Evolutionary conservation across 306 rosid species (phyloP).

Genomic region (Quercus engelmannii): DNA sequence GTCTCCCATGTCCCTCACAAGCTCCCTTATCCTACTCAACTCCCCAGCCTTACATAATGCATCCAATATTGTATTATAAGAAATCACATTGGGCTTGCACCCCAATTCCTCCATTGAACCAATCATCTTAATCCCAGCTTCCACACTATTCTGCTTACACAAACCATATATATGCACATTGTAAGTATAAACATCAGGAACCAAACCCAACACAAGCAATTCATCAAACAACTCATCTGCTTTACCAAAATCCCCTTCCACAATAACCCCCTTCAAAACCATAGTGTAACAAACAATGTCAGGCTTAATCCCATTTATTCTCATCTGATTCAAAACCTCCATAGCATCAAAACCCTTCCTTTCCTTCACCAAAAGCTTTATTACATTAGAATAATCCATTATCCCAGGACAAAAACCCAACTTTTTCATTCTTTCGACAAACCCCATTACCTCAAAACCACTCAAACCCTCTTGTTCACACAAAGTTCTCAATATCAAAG

Average conservation of each 20-base stretch:
- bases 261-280: slow-evolving; percentile 58
- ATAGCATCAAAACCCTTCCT: slow-evolving; percentile 53
- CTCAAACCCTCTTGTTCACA: slow-evolving; percentile 38
- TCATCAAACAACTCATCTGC: slow-evolving; percentile 73
- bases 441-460: slow-evolving; percentile 45
- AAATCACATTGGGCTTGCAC: slow-evolving; percentile 67
- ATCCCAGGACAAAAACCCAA: slow-evolving; percentile 58
- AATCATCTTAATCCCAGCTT: slow-evolving; percentile 44
- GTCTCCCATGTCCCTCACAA: slow-evolving; percentile 54
- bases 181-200: slow-evolving; percentile 71
- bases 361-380: slow-evolving; percentile 54
- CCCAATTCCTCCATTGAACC: slow-evolving; percentile 62
- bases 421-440: slow-evolving; percentile 51
- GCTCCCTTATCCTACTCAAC: slow-evolving; percentile 33
- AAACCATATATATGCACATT: slow-evolving; percentile 67
- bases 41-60: slow-evolving; percentile 42
- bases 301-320: slow-evolving; percentile 59
- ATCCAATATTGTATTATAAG: slow-evolving; percentile 60
- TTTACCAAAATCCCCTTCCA: slow-evolving; percentile 37
- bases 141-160: slow-evolving; percentile 56
- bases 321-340: slow-evolving; percentile 49
- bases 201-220: slow-evolving; percentile 64
- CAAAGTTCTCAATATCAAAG: slow-evolving; percentile 56
- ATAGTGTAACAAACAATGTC: slow-evolving; percentile 74
- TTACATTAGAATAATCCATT: slow-evolving; percentile 56